phyloP scores from a whole-genome alignment of 495 filamentous ascomycete species.

The Saxophila tyrrhenica region DNA sequence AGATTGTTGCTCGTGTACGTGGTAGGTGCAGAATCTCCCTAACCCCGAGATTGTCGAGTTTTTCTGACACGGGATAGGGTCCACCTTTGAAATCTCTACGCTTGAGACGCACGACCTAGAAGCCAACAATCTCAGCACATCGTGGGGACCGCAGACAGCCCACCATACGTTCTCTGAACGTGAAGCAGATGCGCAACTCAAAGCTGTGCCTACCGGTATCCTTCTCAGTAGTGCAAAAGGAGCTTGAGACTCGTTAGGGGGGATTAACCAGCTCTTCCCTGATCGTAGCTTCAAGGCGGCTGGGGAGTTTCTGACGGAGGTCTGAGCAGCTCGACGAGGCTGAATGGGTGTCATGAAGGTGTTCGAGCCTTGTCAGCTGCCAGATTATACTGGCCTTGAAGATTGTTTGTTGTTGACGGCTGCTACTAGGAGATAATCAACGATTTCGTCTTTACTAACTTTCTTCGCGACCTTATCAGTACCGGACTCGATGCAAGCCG shows the following conservation, averaged over 20 bases:
- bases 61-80: neutral
- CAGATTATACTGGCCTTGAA: too few relatives aligned
- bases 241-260: slow-evolving; percentile 37
- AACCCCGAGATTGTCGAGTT: neutral
- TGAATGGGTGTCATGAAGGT: too few relatives aligned
- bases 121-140: slow-evolving; percentile 1
- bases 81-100: neutral
- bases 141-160: slow-evolving; percentile 5
- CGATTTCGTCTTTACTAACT: too few relatives aligned
- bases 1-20: neutral
- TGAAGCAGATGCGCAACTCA: slow-evolving; percentile 27
- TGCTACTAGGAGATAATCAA: too few relatives aligned
- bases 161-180: slow-evolving; percentile 38
- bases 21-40: neutral
- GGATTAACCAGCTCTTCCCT: slow-evolving; percentile 42
- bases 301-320: slow-evolving; percentile 38
- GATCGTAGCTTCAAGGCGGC: slow-evolving; percentile 39
- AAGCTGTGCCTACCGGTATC: slow-evolving; percentile 29
- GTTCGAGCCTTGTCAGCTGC: too few relatives aligned
- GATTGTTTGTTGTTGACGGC: too few relatives aligned
- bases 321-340: slow-evolving; percentile 38
- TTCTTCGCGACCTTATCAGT: too few relatives aligned
- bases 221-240: slow-evolving; percentile 32
- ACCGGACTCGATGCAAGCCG: too few relatives aligned
- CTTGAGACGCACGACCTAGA: neutral